Percentiles rank a stretch among this genome's conserved stretches.
Evolutionary conservation across 768 basidiomycete species (phyloP).

Genomic region (Tricholoma sp.): DNA sequence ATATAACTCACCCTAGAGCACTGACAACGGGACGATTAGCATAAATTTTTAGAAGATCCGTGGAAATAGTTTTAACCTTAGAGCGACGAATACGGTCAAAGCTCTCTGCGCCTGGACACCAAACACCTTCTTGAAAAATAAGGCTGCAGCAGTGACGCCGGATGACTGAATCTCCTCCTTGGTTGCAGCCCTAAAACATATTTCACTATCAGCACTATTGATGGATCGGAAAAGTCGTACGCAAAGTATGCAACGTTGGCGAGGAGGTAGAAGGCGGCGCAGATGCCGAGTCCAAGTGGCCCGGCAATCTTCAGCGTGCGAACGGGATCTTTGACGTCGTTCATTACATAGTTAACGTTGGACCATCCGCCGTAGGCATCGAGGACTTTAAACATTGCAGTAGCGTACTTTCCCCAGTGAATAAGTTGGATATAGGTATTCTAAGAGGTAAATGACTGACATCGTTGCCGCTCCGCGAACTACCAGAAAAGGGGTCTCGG

Average conservation of each 20-base stretch:
- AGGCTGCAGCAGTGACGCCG: conserved; percentile 56
- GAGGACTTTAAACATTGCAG: conserved; percentile 31
- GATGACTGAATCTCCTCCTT: conserved; percentile 57
- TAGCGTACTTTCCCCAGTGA: background rate
- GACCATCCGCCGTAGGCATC: conserved; percentile 56
- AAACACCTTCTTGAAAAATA: conserved; percentile 64
- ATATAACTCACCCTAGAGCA: background rate
- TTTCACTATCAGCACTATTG: background rate
- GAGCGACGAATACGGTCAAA: too few species aligned
- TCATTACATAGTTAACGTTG: conserved; percentile 64
- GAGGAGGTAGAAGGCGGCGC: conserved; percentile 52
- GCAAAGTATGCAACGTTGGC: conserved; percentile 33
- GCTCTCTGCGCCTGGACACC: conserved; percentile 41
- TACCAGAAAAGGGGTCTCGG: background rate
- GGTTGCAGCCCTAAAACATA: conserved; percentile 63
- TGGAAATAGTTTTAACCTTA: background rate
- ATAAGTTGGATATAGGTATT: background rate
- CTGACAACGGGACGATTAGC: background rate
- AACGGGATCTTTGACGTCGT: conserved; percentile 39
- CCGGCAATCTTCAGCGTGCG: too few species aligned
- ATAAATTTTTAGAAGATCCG: background rate
- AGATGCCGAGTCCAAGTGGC: conserved; percentile 9
- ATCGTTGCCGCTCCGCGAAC: background rate
- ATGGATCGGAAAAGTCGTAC: background rate
- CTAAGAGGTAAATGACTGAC: background rate